phyloP scores from a whole-genome alignment of 2,329 filamentous ascomycete species.

The Fusarium marasasianum region DNA sequence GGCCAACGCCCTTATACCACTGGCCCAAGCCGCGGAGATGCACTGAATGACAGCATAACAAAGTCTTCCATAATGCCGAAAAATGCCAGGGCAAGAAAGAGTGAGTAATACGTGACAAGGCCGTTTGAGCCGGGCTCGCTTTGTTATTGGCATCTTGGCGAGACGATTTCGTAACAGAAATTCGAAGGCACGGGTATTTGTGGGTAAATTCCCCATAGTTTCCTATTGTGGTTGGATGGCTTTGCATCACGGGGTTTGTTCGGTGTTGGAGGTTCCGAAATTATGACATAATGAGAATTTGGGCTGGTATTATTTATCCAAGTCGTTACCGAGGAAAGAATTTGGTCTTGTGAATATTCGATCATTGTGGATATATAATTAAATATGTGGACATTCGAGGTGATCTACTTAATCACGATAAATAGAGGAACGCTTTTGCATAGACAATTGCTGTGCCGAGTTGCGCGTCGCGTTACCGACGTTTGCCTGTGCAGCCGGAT shows the following conservation, averaged over 20 bases:
- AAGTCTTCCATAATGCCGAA: not conserved
- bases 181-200: constrained; percentile 22
- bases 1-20: constrained; percentile 8
- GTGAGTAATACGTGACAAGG: not conserved
- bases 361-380: not conserved
- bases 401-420: rapidly evolving
- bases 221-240: not conserved
- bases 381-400: rapidly evolving
- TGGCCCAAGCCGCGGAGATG: constrained; percentile 40
- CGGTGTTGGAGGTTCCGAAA: not conserved
- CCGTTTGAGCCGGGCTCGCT: not conserved
- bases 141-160: constrained; percentile 35
- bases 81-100: not conserved
- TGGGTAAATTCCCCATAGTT: too few species aligned
- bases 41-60: not conserved
- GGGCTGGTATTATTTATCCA: not conserved
- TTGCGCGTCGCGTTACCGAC: not conserved
- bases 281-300: not conserved
- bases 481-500: not conserved
- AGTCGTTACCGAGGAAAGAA: not conserved
- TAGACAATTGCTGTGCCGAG: not conserved
- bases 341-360: not conserved
- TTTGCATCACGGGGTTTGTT: not conserved
- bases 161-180: constrained; percentile 44
- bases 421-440: too few species aligned